phyloP scores from a whole-genome alignment of 352 stramenopile genomes.

The Globisporangium splendens region DNA sequence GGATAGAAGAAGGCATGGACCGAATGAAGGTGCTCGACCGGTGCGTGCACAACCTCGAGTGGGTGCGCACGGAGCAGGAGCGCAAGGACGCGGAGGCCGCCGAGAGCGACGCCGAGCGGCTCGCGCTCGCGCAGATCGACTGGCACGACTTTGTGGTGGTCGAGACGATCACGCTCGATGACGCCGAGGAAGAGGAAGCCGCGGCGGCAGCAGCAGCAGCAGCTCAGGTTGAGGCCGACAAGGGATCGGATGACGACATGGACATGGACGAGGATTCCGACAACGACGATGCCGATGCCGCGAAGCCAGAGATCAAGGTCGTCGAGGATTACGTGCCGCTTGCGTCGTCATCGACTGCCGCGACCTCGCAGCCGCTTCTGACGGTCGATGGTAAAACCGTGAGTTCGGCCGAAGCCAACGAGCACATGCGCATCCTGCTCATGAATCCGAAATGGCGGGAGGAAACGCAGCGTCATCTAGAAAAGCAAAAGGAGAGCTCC shows the following conservation, averaged over 20 bases:
- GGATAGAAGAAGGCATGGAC: conserved; percentile 69
- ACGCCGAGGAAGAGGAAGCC: conserved; percentile 70
- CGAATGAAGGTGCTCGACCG: conserved; percentile 85
- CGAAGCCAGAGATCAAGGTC: conserved; percentile 67
- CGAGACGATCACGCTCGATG: conserved; percentile 96
- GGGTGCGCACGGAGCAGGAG: conserved; percentile 71
- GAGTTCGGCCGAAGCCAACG: conserved; percentile 85
- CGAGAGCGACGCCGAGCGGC: conserved; percentile 70
- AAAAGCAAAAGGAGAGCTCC: conserved; percentile 96
- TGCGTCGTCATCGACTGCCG: conserved; percentile 19
- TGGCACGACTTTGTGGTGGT: conserved; percentile 99
- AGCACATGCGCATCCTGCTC: conserved; percentile 99
- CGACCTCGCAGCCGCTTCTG: conserved; percentile 38
- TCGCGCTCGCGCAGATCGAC: conserved; percentile 89
- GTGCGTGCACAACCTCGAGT: conserved; percentile 84
- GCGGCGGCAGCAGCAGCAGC: conserved; percentile 21
- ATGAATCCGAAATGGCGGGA: conserved; percentile 98
- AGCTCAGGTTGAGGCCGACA: conserved; percentile 23
- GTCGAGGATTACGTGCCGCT: conserved; percentile 86
- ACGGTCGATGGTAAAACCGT: conserved; percentile 90
- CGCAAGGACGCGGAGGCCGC: conserved; percentile 64
- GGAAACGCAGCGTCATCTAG: conserved; percentile 92
- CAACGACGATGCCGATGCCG: conserved; percentile 47
- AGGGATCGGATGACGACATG: conserved; percentile 81
- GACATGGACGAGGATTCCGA: conserved; percentile 88